Conservation (phyloP, 192 early-diverging fungal species). For the Funneliformis geosporum region DNA sequence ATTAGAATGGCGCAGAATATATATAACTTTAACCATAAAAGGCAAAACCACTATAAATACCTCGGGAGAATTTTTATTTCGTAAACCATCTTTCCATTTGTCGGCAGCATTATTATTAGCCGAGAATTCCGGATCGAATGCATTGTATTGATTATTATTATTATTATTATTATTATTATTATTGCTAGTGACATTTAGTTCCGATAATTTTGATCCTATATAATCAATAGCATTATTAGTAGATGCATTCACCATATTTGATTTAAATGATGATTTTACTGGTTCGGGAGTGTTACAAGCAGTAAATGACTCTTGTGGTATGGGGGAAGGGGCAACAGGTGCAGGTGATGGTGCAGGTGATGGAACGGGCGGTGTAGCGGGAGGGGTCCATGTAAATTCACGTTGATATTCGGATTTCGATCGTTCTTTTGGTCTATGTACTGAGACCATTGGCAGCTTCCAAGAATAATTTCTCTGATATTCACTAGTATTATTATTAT, state of each 20-base stretch:
- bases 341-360: not conserved
- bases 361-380: not conserved
- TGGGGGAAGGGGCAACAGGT: not conserved
- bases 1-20: not conserved
- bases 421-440: conserved; percentile 5
- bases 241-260: not conserved
- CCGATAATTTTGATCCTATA: not conserved
- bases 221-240: not conserved
- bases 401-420: conserved; percentile 26
- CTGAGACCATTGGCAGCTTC: conserved; percentile 11
- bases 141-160: not conserved
- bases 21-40: not conserved
- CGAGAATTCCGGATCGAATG: no score
- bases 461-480: conserved; percentile 24
- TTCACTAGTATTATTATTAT: conserved; percentile 3
- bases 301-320: not conserved
- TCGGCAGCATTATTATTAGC: not conserved
- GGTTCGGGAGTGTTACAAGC: conserved; percentile 21
- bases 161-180: not conserved
- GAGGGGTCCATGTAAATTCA: conserved; percentile 21
- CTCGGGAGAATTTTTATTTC: conserved; percentile 6
- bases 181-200: not conserved
- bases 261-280: not conserved
- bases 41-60: not conserved
- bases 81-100: conserved; percentile 15